Base-by-base conservation (phyloP, 208 protist genomes). In the Porcisia deanei region DNA sequence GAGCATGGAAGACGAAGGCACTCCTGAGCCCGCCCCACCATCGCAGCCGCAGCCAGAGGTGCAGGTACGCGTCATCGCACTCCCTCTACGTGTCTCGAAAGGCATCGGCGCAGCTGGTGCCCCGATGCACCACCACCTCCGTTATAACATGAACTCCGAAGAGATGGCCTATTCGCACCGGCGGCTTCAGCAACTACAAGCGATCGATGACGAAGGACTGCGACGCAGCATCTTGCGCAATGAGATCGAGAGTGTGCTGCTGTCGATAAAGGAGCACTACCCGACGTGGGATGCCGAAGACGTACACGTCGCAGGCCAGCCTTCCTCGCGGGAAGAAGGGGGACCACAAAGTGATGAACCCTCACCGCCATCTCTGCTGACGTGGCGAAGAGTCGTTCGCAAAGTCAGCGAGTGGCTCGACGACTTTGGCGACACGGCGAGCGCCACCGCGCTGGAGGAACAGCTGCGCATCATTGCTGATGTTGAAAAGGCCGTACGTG, bases 171-270 rank as follows among this genome's bases (percentile, higher is more conserved):
- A n/a, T n/a, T 78, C 84, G 25, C 79, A 82, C 30, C 37, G 66
- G 12, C 79, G 77, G 14, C 80, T 94, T 43, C 79, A 73, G 14
- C 75, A 74, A 3, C 81, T 94, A 43, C 84, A 93, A 63, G 67
- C 66, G 10, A 37, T 85, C 10, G 90, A 96, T 57, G 85, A 88
- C 55, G 75, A 77, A 52, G 84, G 83, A 9, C 78, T 87, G 70
- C 73, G 47, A 22, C 80, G 81, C 39, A 92, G 90, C 57, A 77
- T 79, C 0, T 73, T 94, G 43, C 88, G 87, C 25, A 96, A 96
- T 73, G 86, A 90, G 52, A 79, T 96, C 22, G 88, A 96, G 75
- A 71, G 80, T 20, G 58, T 88, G 16, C 53, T 95, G 41, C 22
- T 93, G 5, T 81, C 79, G 66, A 75, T 88, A 45, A 91, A 89